phyloP scores from a whole-genome alignment of 108 stramenopile species.

The Cyclostephanos tholiformis region DNA sequence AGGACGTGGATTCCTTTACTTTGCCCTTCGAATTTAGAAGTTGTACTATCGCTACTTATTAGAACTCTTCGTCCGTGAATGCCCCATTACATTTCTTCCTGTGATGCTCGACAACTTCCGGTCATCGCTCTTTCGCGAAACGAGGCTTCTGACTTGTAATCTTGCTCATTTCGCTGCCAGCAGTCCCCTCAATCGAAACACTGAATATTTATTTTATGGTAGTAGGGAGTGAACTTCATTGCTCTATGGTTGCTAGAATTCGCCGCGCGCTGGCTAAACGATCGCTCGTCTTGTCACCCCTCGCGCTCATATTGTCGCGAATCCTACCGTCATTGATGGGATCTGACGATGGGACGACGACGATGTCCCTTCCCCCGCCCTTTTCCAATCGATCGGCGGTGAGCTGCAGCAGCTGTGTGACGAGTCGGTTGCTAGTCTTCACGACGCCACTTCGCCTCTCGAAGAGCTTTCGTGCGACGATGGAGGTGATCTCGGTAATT shows the following conservation, averaged over 20 bases:
- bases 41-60: not conserved
- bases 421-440: constrained; percentile 72
- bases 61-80: no score
- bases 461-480: constrained; percentile 75
- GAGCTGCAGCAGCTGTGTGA: constrained; percentile 62
- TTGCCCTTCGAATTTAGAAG: not conserved
- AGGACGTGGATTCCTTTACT: no score
- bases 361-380: constrained; percentile 54
- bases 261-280: constrained; percentile 39
- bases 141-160: no score
- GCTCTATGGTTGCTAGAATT: constrained; percentile 42
- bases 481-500: constrained; percentile 60
- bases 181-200: no score
- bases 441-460: constrained; percentile 66
- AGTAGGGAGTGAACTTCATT: constrained; percentile 4
- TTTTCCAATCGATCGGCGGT: constrained; percentile 72
- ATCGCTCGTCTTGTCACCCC: constrained; percentile 30
- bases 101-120: no score
- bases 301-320: constrained; percentile 11
- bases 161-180: no score
- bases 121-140: no score
- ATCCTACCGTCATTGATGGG: constrained; percentile 31
- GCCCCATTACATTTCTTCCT: no score
- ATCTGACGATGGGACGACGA: constrained; percentile 32
- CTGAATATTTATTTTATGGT: no score